A percentile compares a stretch with the other conserved stretches of the same genome.
Conservation (phyloP, 495 filamentous ascomycete genomes). For the Tuber melanosporum region DNA sequence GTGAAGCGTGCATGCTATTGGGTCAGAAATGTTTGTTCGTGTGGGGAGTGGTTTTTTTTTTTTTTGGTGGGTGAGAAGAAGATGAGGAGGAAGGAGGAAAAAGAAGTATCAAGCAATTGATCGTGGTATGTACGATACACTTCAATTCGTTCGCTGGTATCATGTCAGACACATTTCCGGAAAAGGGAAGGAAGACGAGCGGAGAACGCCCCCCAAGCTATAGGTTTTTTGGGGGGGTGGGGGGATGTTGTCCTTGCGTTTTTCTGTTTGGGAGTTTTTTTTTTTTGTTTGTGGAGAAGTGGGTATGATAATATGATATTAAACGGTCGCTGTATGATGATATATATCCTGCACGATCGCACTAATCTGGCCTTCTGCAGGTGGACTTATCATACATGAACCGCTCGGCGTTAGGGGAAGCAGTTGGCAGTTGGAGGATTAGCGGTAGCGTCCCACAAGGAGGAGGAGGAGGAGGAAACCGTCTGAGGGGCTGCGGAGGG, state of each 20-base stretch:
- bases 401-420: background rate
- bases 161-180: too few species aligned
- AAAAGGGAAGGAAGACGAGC: too few species aligned
- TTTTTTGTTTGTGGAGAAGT: background rate
- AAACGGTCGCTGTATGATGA: background rate
- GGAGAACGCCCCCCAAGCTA: too few species aligned
- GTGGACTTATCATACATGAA: background rate
- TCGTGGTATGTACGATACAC: too few species aligned
- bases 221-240: too few species aligned
- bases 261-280: background rate
- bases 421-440: too few species aligned
- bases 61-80: background rate
- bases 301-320: background rate
- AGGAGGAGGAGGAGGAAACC: background rate
- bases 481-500: background rate
- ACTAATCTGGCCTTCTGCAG: background rate
- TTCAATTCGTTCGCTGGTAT: too few species aligned
- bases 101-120: too few species aligned
- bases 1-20: background rate
- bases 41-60: background rate
- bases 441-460: too few species aligned
- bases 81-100: too few species aligned
- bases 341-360: background rate
- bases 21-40: background rate
- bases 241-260: too few species aligned